Percentiles rank a stretch among this genome's conserved stretches.
These are phyloP conservation scores for Pisolithus thermaeus DNA, from an alignment of 1,284 basidiomycete genomes.

Conservation along the genomic window DNA sequence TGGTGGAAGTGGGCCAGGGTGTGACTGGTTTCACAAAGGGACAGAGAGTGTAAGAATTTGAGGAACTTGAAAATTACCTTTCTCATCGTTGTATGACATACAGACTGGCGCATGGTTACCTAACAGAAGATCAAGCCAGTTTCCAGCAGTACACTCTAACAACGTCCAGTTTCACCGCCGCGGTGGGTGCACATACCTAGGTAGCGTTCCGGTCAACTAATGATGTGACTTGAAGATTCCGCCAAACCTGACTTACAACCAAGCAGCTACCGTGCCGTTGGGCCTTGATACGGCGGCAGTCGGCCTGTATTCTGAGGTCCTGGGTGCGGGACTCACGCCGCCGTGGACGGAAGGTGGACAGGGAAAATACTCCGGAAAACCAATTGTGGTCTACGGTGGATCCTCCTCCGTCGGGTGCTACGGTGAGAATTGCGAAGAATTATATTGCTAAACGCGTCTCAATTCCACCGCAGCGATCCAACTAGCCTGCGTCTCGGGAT, in stretches of 20 bases:
- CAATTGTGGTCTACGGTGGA: conserved; percentile 41
- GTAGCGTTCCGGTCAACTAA: background rate
- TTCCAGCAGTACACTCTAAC: conserved; percentile 31
- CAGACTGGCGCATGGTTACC: conserved; percentile 16
- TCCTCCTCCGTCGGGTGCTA: conserved; percentile 40
- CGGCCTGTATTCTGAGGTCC: conserved; percentile 26
- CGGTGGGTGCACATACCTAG: conserved; percentile 17
- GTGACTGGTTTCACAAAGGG: conserved; percentile 32
- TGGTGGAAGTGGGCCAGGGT: conserved; percentile 36
- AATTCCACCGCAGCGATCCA: conserved; percentile 39
- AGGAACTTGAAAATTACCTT: background rate
- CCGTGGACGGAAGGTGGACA: conserved; percentile 30
- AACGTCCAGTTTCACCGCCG: conserved; percentile 23
- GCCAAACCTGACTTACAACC: conserved; percentile 24
- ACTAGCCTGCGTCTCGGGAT: conserved; percentile 47
- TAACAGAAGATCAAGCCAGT: conserved; percentile 12
- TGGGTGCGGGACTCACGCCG: conserved; percentile 24
- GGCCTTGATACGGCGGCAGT: conserved; percentile 32
- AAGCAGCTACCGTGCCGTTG: conserved; percentile 32
- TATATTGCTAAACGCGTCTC: background rate
- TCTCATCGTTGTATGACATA: conserved; percentile 11
- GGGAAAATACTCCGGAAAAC: conserved; percentile 31
- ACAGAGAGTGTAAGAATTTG: conserved; percentile 32
- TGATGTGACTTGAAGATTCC: conserved; percentile 18
- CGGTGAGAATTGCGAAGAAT: conserved; percentile 19